Evolutionary conservation across 1,284 basidiomycete genomes (phyloP).

Genomic region (Fistulinella staudtii): DNA sequence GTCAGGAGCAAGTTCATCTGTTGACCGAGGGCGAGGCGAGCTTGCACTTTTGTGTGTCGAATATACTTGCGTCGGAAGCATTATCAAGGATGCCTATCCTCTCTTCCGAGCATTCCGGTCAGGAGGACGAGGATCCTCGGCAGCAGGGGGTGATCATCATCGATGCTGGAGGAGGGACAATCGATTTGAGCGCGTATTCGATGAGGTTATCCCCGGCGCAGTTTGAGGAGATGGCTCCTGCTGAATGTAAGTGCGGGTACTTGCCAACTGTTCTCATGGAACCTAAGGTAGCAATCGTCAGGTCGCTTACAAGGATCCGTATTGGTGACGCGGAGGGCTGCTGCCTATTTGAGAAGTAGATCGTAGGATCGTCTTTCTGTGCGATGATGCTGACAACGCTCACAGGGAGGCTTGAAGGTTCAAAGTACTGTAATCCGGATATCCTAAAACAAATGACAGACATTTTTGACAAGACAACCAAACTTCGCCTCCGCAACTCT

Average conservation of each 20-base stretch:
- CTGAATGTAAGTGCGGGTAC: conserved; percentile 38
- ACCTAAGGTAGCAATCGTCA: conserved; percentile 14
- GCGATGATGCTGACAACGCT: conserved; percentile 12
- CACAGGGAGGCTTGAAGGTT: conserved; percentile 31
- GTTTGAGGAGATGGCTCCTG: conserved; percentile 39
- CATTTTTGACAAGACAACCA: conserved; percentile 51
- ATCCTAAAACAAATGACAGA: conserved; percentile 42
- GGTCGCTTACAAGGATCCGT: conserved; percentile 37
- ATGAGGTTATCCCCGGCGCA: conserved; percentile 29
- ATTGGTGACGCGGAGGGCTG: conserved; percentile 43
- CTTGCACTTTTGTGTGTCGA: conserved; percentile 43
- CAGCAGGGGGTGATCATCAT: conserved; percentile 45
- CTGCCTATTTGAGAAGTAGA: conserved; percentile 35
- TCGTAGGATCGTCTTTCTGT: not conserved
- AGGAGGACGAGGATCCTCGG: conserved; percentile 27
- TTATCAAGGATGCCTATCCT: conserved; percentile 30
- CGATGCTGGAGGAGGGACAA: conserved; percentile 55
- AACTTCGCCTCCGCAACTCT: conserved; percentile 41
- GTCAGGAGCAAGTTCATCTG: conserved; percentile 37
- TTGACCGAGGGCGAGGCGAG: conserved; percentile 52
- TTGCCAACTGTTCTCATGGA: not conserved
- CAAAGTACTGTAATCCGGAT: conserved; percentile 29
- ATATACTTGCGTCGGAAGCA: conserved; percentile 33
- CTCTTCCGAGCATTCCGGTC: conserved; percentile 9
- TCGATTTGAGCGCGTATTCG: conserved; percentile 51